A percentile compares a stretch with the other conserved stretches of the same genome.
Evolutionary conservation across 106 monocot genomes (phyloP).

Genomic region (Dioscorea zingiberensis): DNA sequence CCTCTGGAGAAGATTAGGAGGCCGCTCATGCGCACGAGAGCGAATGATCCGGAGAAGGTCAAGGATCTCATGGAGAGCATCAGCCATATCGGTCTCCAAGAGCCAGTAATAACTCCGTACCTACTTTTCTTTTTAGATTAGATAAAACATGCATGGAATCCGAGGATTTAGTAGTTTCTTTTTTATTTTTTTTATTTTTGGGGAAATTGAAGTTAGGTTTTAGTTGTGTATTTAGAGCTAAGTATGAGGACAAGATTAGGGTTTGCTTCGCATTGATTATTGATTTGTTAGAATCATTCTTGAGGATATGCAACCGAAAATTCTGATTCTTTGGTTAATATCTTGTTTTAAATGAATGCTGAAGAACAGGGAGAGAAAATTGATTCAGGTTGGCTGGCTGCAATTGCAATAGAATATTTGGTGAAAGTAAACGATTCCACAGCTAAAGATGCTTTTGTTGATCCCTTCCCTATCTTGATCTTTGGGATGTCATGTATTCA

Average conservation of each 20-base stretch:
- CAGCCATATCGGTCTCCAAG: constrained; percentile 75
- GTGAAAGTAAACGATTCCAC: too few species aligned
- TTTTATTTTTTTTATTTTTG: not conserved
- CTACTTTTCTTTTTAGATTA: not conserved
- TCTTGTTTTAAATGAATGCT: not conserved
- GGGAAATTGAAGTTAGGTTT: not conserved
- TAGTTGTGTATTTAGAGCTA: not conserved
- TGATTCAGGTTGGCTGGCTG: too few species aligned
- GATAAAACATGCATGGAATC: not conserved
- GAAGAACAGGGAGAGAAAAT: too few species aligned
- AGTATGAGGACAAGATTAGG: not conserved
- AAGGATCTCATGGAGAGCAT: constrained; percentile 95
- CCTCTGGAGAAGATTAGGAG: constrained; percentile 83
- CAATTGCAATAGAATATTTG: too few species aligned
- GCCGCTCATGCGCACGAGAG: constrained; percentile 76
- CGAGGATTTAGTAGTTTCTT: not conserved
- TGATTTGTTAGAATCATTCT: not conserved
- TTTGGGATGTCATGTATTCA: too few species aligned
- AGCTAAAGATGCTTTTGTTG: too few species aligned
- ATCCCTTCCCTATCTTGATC: too few species aligned
- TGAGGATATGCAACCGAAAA: too few species aligned
- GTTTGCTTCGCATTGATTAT: not conserved
- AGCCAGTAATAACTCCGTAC: constrained; percentile 42
- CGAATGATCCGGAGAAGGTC: constrained; percentile 84
- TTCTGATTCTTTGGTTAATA: too few species aligned